phyloP scores from a whole-genome alignment of 306 rosid species.

The Corylus heterophylla region DNA sequence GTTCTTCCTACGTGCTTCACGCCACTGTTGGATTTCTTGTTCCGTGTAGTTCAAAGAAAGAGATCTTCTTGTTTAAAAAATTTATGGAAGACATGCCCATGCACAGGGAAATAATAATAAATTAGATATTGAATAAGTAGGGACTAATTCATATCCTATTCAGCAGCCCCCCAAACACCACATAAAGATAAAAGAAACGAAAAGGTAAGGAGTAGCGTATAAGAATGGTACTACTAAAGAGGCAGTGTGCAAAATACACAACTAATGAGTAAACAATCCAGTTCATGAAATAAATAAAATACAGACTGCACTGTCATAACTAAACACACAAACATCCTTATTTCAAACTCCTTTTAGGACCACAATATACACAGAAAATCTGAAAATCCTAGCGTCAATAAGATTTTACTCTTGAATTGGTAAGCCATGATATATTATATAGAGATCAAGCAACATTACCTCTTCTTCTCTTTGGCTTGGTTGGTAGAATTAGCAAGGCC shows the following conservation, averaged over 20 bases:
- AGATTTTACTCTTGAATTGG: not conserved
- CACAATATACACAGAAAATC: not conserved
- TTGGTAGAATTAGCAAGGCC: slow-evolving; percentile 31
- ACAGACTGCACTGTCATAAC: not conserved
- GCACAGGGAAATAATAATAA: slow-evolving; percentile 13
- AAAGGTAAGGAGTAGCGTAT: slow-evolving; percentile 8
- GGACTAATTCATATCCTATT: not conserved
- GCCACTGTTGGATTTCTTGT: slow-evolving; percentile 83
- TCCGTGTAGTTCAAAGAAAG: slow-evolving; percentile 49
- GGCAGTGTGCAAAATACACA: slow-evolving; percentile 10
- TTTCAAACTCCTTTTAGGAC: not conserved
- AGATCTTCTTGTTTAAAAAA: slow-evolving; percentile 46
- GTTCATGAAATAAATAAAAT: not conserved
- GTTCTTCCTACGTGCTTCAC: slow-evolving; percentile 78
- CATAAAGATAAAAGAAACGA: not conserved
- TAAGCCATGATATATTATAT: slow-evolving; percentile 13
- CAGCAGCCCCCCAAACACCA: not conserved
- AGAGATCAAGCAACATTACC: slow-evolving; percentile 49
- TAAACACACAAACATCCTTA: slow-evolving; percentile 8
- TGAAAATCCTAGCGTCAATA: not conserved
- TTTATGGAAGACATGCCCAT: slow-evolving; percentile 13
- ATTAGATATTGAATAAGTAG: slow-evolving; percentile 2
- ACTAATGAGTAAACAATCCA: not conserved
- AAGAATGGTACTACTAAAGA: not conserved
- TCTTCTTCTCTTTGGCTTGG: slow-evolving; percentile 49